Percentiles rank a stretch among this genome's conserved stretches.
Evolutionary conservation across 2,329 filamentous ascomycete genomes (phyloP).

Genomic region (Endothia cerciana): DNA sequence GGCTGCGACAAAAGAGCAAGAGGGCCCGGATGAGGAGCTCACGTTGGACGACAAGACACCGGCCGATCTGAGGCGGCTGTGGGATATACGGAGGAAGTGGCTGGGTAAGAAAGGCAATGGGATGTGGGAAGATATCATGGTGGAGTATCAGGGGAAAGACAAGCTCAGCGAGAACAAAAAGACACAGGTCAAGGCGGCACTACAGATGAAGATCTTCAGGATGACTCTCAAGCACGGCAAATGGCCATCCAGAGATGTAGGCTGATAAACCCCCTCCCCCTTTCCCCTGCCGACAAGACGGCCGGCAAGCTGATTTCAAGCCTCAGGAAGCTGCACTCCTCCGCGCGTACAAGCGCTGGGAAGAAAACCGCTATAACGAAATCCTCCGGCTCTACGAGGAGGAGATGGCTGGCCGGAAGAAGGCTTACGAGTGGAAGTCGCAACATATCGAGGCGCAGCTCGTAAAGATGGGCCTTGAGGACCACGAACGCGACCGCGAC

Average conservation of each 20-base stretch:
- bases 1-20: not conserved
- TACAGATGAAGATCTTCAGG: constrained; percentile 61
- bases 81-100: constrained; percentile 52
- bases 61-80: constrained; percentile 53
- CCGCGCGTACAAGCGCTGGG: constrained; percentile 24
- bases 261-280: constrained; percentile 32
- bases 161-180: constrained; percentile 62
- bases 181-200: constrained; percentile 52
- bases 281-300: not conserved
- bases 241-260: constrained; percentile 56
- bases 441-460: constrained; percentile 55
- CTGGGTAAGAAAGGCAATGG: constrained; percentile 55
- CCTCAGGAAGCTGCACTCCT: constrained; percentile 25
- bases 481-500: constrained; percentile 46
- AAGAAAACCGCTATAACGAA: constrained; percentile 35
- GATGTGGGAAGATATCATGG: constrained; percentile 61
- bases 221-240: constrained; percentile 52
- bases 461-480: constrained; percentile 52
- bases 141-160: constrained; percentile 48
- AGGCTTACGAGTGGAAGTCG: constrained; percentile 50
- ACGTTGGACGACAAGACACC: constrained; percentile 50
- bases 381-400: constrained; percentile 43
- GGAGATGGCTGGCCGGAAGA: constrained; percentile 53
- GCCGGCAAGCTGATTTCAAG: not conserved
- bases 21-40: constrained; percentile 27